Conservation (phyloP, 495 filamentous ascomycete genomes). For the Hamigera avellanea region DNA sequence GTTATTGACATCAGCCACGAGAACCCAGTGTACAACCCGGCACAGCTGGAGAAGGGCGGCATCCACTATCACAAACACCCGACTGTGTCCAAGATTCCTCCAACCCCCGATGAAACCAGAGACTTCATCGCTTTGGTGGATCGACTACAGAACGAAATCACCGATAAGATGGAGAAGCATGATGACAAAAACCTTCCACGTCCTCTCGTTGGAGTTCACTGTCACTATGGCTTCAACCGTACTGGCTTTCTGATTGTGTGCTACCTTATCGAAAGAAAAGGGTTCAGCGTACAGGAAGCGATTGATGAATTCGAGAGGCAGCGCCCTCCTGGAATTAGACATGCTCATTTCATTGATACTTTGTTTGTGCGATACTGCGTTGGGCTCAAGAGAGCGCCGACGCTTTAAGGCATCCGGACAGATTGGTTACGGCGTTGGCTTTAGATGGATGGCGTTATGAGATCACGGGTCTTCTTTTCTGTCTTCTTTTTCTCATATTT, state of each 20-base stretch:
- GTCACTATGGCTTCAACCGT: constrained; percentile 90
- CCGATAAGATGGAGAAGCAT: constrained; percentile 22
- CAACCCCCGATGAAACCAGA: constrained; percentile 60
- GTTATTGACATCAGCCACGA: constrained; percentile 86
- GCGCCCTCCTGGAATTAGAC: constrained; percentile 74
- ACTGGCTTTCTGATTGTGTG: constrained; percentile 87
- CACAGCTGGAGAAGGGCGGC: constrained; percentile 58
- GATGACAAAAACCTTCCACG: constrained; percentile 37
- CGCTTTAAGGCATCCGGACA: constrained; percentile 18
- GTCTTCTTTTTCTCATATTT: too few relatives aligned
- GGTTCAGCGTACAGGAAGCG: constrained; percentile 61
- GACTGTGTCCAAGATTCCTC: constrained; percentile 85
- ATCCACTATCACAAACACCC: constrained; percentile 81
- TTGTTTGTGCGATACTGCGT: constrained; percentile 69
- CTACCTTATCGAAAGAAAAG: constrained; percentile 75
- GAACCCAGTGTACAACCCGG: constrained; percentile 71
- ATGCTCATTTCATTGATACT: constrained; percentile 80
- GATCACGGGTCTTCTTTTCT: too few relatives aligned
- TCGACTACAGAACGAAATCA: constrained; percentile 39
- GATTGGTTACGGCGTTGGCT: background rate
- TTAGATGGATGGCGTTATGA: too few relatives aligned
- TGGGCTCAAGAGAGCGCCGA: constrained; percentile 42
- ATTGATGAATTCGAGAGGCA: constrained; percentile 66
- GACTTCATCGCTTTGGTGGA: constrained; percentile 74
- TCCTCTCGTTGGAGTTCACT: constrained; percentile 68